A percentile compares a stretch with the other conserved stretches of the same genome.
Evolutionary conservation across 768 basidiomycete genomes (phyloP).

Genomic region (Suillus ampliporus): DNA sequence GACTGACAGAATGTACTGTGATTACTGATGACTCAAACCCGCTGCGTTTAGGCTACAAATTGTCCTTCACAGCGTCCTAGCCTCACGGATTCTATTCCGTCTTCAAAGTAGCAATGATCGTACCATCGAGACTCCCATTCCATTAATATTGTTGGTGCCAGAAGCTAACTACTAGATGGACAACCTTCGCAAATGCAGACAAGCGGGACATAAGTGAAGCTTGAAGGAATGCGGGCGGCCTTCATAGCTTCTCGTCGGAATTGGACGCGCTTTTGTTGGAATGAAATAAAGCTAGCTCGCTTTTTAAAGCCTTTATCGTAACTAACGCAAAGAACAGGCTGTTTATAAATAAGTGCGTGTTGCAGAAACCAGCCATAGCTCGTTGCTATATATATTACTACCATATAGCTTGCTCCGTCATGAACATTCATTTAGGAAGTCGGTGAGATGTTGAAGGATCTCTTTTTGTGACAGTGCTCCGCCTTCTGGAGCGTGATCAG

Average conservation of each 20-base stretch:
- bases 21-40: background rate
- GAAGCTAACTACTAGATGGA: background rate
- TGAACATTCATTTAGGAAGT: conserved; percentile 53
- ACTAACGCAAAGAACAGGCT: background rate
- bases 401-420: conserved; percentile 18
- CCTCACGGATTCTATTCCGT: conserved; percentile 35
- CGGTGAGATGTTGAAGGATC: conserved; percentile 71
- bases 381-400: conserved; percentile 21
- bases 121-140: background rate
- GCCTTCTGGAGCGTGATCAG: conserved; percentile 39
- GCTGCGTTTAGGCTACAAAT: conserved; percentile 20
- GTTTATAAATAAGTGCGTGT: background rate
- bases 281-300: no score
- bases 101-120: conserved; percentile 25
- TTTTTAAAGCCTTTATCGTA: no score
- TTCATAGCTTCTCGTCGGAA: background rate
- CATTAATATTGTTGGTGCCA: background rate
- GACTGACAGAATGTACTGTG: background rate
- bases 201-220: background rate
- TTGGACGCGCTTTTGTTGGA: background rate
- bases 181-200: background rate
- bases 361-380: no score
- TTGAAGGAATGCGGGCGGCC: background rate
- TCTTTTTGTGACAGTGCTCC: conserved; percentile 62
- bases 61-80: conserved; percentile 31